phyloP scores from a whole-genome alignment of 2,329 filamentous ascomycete genomes.

The Colletotrichum sp. region DNA sequence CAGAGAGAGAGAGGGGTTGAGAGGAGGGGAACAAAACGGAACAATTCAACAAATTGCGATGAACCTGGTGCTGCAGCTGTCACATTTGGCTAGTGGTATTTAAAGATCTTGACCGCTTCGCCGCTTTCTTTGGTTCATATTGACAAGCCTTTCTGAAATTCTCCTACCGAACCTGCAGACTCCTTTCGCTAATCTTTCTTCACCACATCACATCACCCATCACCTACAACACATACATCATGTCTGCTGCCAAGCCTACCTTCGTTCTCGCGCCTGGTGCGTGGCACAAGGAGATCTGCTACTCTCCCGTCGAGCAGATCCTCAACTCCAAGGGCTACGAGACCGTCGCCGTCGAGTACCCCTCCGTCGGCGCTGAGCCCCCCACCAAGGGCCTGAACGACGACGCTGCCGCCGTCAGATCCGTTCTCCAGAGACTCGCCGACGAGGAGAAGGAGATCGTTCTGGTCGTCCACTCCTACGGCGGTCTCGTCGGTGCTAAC shows the following conservation, averaged over 20 bases:
- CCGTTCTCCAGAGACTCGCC: constrained; percentile 28
- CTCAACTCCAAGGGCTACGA: constrained; percentile 36
- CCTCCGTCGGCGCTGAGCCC: constrained; percentile 35
- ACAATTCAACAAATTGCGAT: not conserved
- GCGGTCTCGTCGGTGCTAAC: constrained; percentile 42
- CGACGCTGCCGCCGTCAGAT: constrained; percentile 36
- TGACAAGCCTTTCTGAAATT: not conserved
- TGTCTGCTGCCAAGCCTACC: constrained; percentile 18
- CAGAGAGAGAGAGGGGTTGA: not conserved
- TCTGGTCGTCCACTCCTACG: constrained; percentile 47
- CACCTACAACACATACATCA: not conserved
- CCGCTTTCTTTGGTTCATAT: not conserved
- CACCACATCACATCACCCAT: not conserved
- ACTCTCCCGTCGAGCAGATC: constrained; percentile 28
- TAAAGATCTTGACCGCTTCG: not conserved
- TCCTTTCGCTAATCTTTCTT: not conserved
- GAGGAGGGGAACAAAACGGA: not conserved
- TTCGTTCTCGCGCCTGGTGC: constrained; percentile 45
- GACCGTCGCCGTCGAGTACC: constrained; percentile 33
- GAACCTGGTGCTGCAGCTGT: not conserved
- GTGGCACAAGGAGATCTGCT: constrained; percentile 38
- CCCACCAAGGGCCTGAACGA: constrained; percentile 28
- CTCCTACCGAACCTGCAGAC: not conserved
- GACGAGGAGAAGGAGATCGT: constrained; percentile 43
- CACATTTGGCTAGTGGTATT: not conserved